Evolutionary conservation across 495 filamentous ascomycete species (phyloP), one percentile per base, ranked within the genome.

Genomic region (Penicillium fimorum): DNA sequence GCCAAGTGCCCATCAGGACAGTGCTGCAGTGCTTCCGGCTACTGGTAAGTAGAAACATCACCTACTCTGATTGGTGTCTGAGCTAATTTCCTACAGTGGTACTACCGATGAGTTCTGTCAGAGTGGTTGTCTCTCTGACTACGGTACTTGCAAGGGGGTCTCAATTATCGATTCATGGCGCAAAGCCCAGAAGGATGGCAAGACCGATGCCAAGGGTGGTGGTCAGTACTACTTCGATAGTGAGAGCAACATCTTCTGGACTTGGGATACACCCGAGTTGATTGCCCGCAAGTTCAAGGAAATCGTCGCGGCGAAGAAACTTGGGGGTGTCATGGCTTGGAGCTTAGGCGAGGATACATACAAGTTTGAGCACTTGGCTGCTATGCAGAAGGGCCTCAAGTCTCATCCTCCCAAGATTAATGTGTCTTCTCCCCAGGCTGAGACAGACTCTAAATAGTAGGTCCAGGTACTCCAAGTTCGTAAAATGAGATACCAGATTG

Each of bases 251-350:
- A 63, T 88, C 32, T 91, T 86, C 80, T 91, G 88, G 88, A 86
- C 83, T 5, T 91, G 87, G 79, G 88, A 92, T 62, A 89, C 85
- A 0, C 76, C 84, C 2, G 76, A 76, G 11, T 70, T 83, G 17
- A 84, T 92, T 43, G 62, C 65, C 37, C 76, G 78, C 56, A 92
- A 91, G 73, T 85, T 89, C 57, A 76, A 72, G 24, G 66, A 78
- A 0, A 82, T 90, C 42, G 73, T 90, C 25, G 69, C 77, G 15
- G 73, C 72, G 50, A 83, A 79, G 64, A 71, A 74, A 22, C 61
- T 92, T 2, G 88, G 87, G 5, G 87, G 87, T 18, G 82, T 88
- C 27, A 87, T 89, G 75, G 84, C 85, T 0, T 89, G 86, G 88
- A 87, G 80, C 24, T 65, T 92, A 57, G 88, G 87, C 5, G 87